Conservation (phyloP, 192 early-diverging fungal genomes). For the Chytriomyces sp. region DNA sequence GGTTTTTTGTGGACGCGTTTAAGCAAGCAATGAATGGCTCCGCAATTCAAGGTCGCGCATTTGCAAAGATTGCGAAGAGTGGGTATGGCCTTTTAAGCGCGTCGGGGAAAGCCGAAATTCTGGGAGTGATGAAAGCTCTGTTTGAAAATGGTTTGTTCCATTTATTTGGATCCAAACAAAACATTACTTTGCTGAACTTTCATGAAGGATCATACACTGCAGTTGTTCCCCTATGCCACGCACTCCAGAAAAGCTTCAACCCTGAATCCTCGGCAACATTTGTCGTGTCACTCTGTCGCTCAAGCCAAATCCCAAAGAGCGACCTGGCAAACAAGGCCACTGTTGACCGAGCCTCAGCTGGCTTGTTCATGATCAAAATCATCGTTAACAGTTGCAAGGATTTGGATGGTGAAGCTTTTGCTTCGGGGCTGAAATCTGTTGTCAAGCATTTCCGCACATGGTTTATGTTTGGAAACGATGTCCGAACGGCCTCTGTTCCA, state of each 20-base stretch:
- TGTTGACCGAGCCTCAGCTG: not conserved
- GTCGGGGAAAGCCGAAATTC: not conserved
- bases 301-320: not conserved
- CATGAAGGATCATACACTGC: not conserved
- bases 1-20: not conserved
- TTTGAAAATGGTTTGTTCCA: constrained; percentile 8
- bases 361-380: not conserved
- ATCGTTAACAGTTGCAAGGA: not conserved
- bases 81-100: not conserved
- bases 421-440: not conserved
- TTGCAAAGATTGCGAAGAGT: constrained; percentile 2
- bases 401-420: constrained; percentile 6
- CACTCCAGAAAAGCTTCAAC: not conserved
- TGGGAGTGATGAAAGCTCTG: not conserved
- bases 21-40: not conserved
- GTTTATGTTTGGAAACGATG: constrained; percentile 22
- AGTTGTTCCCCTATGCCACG: not conserved
- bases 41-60: not conserved
- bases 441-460: constrained; percentile 35
- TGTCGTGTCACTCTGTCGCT: not conserved
- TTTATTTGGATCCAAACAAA: not conserved
- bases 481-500: not conserved
- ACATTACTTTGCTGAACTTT: not conserved
- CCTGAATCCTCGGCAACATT: not conserved
- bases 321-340: constrained; percentile 1